phyloP scores from a whole-genome alignment of 352 stramenopile genomes.

The Blastocystis sp. region DNA sequence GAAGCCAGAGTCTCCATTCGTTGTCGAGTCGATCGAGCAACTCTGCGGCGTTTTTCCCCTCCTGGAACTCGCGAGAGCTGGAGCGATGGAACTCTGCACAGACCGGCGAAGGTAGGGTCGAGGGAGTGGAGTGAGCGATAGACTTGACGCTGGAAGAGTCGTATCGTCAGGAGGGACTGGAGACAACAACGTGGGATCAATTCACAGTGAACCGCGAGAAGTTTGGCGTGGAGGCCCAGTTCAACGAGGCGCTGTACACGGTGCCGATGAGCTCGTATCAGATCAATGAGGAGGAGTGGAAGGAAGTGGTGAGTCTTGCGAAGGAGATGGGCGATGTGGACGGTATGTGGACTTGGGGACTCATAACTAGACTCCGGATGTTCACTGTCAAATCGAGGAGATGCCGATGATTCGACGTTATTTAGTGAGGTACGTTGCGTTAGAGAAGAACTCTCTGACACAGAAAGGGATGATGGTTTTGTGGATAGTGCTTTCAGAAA shows the following conservation, averaged over 20 bases:
- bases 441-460: background rate
- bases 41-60: background rate
- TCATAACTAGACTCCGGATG: background rate
- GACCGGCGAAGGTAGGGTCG: background rate
- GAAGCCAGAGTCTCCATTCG: background rate
- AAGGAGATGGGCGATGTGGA: background rate
- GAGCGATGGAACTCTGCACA: slow-evolving; percentile 7
- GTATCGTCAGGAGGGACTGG: background rate
- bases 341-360: background rate
- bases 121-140: background rate
- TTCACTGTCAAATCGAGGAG: background rate
- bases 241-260: slow-evolving; percentile 46
- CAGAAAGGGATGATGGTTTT: slow-evolving; percentile 6
- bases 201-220: slow-evolving; percentile 13
- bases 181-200: background rate
- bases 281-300: slow-evolving; percentile 21
- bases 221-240: slow-evolving; percentile 45
- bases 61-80: background rate
- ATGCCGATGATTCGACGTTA: background rate
- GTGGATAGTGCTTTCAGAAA: slow-evolving; percentile 17
- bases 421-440: slow-evolving; percentile 7
- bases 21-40: background rate
- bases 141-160: slow-evolving; percentile 21
- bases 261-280: slow-evolving; percentile 20
- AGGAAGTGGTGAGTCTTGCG: background rate